These are phyloP conservation scores for Mucor lusitanicus DNA, from an alignment of 371 early-diverging fungal species.

Conservation along the genomic window DNA sequence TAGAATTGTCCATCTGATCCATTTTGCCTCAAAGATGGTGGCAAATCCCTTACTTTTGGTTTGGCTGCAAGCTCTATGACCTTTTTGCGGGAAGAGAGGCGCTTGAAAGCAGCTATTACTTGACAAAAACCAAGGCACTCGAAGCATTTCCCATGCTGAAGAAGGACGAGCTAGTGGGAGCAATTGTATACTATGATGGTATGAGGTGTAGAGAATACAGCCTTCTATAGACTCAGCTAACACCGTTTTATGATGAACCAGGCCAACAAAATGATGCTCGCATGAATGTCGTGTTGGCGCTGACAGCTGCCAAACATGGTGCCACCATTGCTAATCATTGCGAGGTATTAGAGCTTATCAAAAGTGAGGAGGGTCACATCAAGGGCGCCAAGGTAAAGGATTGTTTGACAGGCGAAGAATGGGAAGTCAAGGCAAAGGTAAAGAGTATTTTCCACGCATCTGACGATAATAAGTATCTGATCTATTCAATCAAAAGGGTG, in stretches of 20 bases:
- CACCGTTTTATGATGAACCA: no score
- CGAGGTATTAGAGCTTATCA: slow-evolving; percentile 86
- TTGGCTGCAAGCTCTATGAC: slow-evolving; percentile 96
- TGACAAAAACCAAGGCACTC: slow-evolving; percentile 84
- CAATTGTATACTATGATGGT: slow-evolving; percentile 98
- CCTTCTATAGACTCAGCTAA: slow-evolving; percentile 27
- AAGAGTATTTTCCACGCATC: not conserved
- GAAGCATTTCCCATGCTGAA: slow-evolving; percentile 97
- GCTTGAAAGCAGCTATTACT: slow-evolving; percentile 86
- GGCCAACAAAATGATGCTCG: slow-evolving; percentile 97
- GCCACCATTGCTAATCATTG: slow-evolving; percentile 96
- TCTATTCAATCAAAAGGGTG: slow-evolving; percentile 47
- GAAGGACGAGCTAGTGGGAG: slow-evolving; percentile 88
- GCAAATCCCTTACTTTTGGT: slow-evolving; percentile 97
- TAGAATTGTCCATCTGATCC: not conserved
- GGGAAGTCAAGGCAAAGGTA: slow-evolving; percentile 80
- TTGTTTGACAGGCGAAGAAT: slow-evolving; percentile 86
- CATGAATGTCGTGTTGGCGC: slow-evolving; percentile 95
- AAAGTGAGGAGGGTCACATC: slow-evolving; percentile 69
- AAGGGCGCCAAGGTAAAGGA: slow-evolving; percentile 90
- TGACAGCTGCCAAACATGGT: slow-evolving; percentile 94
- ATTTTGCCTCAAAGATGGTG: slow-evolving; percentile 67
- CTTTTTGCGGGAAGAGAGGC: slow-evolving; percentile 89
- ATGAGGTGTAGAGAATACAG: not conserved
- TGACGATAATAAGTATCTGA: no score